These are phyloP conservation scores for Annulohypoxylon stygium DNA, from an alignment of 495 filamentous ascomycete genomes.

Conservation along the genomic window DNA sequence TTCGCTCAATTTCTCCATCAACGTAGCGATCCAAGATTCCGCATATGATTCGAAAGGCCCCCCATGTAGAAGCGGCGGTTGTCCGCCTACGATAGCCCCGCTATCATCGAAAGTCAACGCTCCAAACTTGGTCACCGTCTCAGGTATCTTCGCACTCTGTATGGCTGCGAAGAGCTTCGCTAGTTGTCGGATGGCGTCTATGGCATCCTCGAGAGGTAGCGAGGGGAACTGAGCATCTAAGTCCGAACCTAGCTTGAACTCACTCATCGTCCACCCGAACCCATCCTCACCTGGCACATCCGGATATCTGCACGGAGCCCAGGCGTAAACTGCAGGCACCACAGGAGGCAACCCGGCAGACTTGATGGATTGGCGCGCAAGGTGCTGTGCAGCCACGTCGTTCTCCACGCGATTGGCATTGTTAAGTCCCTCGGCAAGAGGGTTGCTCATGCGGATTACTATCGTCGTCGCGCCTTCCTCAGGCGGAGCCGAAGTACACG, in stretches of 20 bases:
- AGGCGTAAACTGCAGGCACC: slow-evolving; percentile 21
- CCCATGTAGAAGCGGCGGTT: slow-evolving; percentile 3
- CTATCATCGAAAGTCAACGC: slow-evolving; percentile 13
- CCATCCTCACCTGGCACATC: slow-evolving; percentile 14
- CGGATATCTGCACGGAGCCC: slow-evolving; percentile 17
- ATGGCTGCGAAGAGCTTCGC: slow-evolving; percentile 14
- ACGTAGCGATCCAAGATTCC: not conserved
- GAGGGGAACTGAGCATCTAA: slow-evolving; percentile 9
- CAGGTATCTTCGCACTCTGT: slow-evolving; percentile 11
- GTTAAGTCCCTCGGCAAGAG: slow-evolving; percentile 19
- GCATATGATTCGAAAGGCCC: slow-evolving; percentile 12
- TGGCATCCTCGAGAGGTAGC: not conserved
- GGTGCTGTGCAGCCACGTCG: slow-evolving; percentile 22
- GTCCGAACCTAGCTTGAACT: slow-evolving; percentile 17
- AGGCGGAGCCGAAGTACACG: slow-evolving; percentile 9
- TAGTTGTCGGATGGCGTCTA: slow-evolving; percentile 12
- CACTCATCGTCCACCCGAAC: slow-evolving; percentile 21
- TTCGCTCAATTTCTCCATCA: slow-evolving; percentile 6
- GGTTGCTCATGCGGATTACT: slow-evolving; percentile 23
- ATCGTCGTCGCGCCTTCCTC: slow-evolving; percentile 3
- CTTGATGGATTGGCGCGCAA: slow-evolving; percentile 8
- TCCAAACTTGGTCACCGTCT: slow-evolving; percentile 16
- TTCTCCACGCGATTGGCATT: slow-evolving; percentile 23
- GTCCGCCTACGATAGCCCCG: slow-evolving; percentile 9
- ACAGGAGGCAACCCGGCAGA: slow-evolving; percentile 4